Evolutionary conservation across 2,329 filamentous ascomycete species (phyloP), one percentile per base, ranked within the genome.

Genomic region (Penicillium nordicum): DNA sequence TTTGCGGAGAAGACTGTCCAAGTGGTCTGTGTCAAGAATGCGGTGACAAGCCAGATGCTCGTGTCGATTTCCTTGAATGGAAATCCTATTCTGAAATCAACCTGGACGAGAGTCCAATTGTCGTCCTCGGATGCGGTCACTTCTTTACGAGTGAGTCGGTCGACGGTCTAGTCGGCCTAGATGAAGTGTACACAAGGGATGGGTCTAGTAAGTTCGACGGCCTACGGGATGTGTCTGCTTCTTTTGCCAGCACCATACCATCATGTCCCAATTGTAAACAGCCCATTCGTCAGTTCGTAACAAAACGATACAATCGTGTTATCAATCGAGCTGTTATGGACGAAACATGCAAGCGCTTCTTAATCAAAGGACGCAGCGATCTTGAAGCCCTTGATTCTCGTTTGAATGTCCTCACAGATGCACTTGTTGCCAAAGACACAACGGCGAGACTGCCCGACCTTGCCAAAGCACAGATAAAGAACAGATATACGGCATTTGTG

Each of bases 121-220:
- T 61, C 16, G 25, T 55, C 5, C 53, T 57, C 43, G 43, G 56
- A 42, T 61, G 50, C n/a, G 56, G 53, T 2, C 46, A 61, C 40
- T 57, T 61, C 46, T 61, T 61, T 18, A 61, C 58, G 0, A 55
- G 32, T 54, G 56, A 61, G 18, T 58, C 55, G 4, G 46, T 60
- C 29, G 55, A 60, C 54, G 50, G 55, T 21, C 1, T 56, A 12
- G 56, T 58, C 45, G 45, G 55, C 25, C 46, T 60, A n/a, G 49
- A 60, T 48, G 25, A 54, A 29, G 50, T 56, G 10, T 60, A 60
- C 21, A 58, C 53, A 8, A 53, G 53, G 32, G 53, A 58, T 36
- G 38, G 51, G 45, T 9, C 38, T 38, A 56, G 58, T 11, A 60
- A 60, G 3, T 60, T 60, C 29, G 30, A 58, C 11, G 50, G 41